A percentile compares a stretch with the other conserved stretches of the same genome.
These are phyloP conservation scores for Cercis canadensis DNA, from an alignment of 306 rosid species.

Conservation along the genomic window DNA sequence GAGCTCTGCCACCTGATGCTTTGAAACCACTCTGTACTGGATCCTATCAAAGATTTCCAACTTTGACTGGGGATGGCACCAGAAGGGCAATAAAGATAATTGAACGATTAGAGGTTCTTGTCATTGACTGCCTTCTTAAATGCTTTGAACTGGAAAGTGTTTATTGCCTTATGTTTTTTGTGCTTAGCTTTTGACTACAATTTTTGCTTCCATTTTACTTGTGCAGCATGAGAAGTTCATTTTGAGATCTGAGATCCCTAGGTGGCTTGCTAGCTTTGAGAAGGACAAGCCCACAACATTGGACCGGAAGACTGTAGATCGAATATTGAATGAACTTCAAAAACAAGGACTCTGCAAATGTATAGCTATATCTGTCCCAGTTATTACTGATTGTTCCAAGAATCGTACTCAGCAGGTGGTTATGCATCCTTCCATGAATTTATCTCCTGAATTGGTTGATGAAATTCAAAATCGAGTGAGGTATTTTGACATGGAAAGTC, in stretches of 20 bases:
- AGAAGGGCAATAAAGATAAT: conserved; percentile 83
- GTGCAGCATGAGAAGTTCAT: conserved; percentile 77
- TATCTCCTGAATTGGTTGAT: conserved; percentile 70
- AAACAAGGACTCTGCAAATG: conserved; percentile 72
- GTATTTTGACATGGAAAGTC: conserved; percentile 69
- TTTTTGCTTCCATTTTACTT: conserved; percentile 9
- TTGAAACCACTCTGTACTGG: conserved; percentile 45
- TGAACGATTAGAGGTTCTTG: conserved; percentile 74
- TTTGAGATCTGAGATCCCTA: conserved; percentile 71
- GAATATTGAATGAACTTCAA: conserved; percentile 76
- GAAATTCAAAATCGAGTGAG: conserved; percentile 78
- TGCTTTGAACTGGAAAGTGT: conserved; percentile 20
- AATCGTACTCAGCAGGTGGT: conserved; percentile 58
- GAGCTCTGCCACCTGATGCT: conserved; percentile 42
- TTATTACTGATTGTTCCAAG: conserved; percentile 64
- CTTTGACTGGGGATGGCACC: conserved; percentile 54
- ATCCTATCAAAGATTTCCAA: conserved; percentile 52
- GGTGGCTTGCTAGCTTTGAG: conserved; percentile 81
- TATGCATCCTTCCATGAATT: conserved; percentile 73
- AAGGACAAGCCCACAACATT: conserved; percentile 62
- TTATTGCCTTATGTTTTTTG: conserved; percentile 32
- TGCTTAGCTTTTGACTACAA: conserved; percentile 24
- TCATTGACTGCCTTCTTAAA: conserved; percentile 29
- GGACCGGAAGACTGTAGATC: conserved; percentile 79
- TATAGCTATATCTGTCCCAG: conserved; percentile 66